phyloP scores from a whole-genome alignment of 1,139 yeast genomes.

The Saccharomyces hybrid region DNA sequence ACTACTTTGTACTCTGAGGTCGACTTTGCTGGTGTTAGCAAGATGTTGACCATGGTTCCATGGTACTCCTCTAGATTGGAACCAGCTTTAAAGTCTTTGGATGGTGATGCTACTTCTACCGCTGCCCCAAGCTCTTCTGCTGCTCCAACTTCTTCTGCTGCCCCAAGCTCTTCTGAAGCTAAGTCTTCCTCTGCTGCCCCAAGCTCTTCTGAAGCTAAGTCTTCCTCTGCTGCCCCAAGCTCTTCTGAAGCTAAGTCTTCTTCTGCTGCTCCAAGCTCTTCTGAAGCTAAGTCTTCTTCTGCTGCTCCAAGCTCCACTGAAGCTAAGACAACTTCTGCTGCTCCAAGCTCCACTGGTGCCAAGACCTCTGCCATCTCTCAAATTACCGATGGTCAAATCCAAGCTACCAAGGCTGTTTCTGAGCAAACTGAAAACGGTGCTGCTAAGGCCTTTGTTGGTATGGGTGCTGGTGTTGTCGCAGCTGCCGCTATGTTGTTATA shows the following conservation, averaged over 20 bases:
- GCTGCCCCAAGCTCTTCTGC: constrained; percentile 1
- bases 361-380: constrained; percentile 12
- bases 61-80: constrained; percentile 38
- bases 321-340: neutral
- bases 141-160: constrained; percentile 8
- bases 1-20: constrained; percentile 32
- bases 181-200: constrained; percentile 8
- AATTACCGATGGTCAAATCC: constrained; percentile 5
- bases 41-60: constrained; percentile 37
- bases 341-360: neutral
- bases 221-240: constrained; percentile 17
- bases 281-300: constrained; percentile 8
- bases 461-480: constrained; percentile 4
- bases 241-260: constrained; percentile 6
- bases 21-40: constrained; percentile 27
- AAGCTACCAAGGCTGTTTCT: constrained; percentile 1
- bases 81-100: constrained; percentile 16
- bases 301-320: constrained; percentile 5
- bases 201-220: constrained; percentile 3
- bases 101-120: constrained; percentile 4
- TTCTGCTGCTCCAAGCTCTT: constrained; percentile 14
- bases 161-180: constrained; percentile 14
- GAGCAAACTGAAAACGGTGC: constrained; percentile 6
- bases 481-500: constrained; percentile 6
- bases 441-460: constrained; percentile 2